Percentiles rank a stretch among this genome's conserved stretches.
These are phyloP conservation scores for Phyllosticta citrichinensis DNA, from an alignment of 2,329 filamentous ascomycete species.

Conservation along the genomic window DNA sequence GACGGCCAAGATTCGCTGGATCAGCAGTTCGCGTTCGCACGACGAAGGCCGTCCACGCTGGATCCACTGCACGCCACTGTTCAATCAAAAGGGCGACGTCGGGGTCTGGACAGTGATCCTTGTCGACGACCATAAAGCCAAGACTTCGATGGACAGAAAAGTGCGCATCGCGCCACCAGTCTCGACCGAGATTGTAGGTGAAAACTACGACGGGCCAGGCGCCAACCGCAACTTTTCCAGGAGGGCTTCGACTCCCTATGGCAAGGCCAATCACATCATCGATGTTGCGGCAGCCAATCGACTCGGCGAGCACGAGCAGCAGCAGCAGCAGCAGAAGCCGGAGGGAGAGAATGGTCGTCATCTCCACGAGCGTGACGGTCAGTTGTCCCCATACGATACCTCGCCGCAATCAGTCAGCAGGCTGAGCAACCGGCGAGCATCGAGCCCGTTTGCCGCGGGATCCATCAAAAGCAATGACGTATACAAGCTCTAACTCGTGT, in stretches of 20 bases:
- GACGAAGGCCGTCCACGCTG: slow-evolving; percentile 55
- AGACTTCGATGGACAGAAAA: background rate
- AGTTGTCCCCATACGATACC: background rate
- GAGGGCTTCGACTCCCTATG: background rate
- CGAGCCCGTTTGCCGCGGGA: background rate
- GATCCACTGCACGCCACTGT: slow-evolving; percentile 67
- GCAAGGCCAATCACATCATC: background rate
- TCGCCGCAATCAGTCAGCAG: background rate
- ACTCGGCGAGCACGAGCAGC: background rate
- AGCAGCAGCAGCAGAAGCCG: background rate
- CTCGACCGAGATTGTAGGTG: background rate
- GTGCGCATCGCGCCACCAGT: slow-evolving; percentile 6
- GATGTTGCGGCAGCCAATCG: background rate
- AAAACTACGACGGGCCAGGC: background rate
- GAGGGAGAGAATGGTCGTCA: background rate
- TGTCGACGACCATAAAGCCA: slow-evolving; percentile 48
- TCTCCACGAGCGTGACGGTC: background rate
- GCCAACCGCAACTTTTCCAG: background rate
- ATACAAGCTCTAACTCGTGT: background rate
- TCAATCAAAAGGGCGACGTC: slow-evolving; percentile 55
- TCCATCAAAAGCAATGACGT: background rate
- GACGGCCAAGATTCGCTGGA: slow-evolving; percentile 65
- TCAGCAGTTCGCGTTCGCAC: slow-evolving; percentile 31
- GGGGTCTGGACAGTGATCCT: slow-evolving; percentile 74
- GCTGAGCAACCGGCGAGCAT: background rate